A percentile compares a stretch with the other conserved stretches of the same genome.
phyloP scores from a whole-genome alignment of 108 stramenopile species.

The Pseudonitzschia pungens region DNA sequence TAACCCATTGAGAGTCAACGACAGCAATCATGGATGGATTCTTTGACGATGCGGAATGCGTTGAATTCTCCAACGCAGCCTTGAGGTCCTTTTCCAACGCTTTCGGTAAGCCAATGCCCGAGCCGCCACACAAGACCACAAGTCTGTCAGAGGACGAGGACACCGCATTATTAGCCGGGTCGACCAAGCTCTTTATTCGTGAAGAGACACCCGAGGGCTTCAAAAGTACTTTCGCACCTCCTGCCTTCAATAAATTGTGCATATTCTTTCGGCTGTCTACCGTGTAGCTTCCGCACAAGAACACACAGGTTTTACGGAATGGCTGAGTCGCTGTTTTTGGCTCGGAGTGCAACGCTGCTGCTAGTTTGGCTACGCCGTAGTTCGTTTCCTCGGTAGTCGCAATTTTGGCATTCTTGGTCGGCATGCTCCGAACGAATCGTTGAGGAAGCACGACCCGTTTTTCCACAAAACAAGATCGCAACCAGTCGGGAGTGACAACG shows the following conservation, averaged over 20 bases:
- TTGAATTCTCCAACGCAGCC: not conserved
- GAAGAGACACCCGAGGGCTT: conserved; percentile 32
- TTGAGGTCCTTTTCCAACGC: conserved; percentile 31
- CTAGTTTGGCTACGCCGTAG: conserved; percentile 61
- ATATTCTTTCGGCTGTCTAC: conserved; percentile 45
- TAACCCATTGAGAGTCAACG: conserved; percentile 70
- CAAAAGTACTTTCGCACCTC: conserved; percentile 56
- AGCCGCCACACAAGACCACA: conserved; percentile 64
- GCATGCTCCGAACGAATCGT: conserved; percentile 47
- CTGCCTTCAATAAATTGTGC: conserved; percentile 50
- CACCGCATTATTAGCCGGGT: not conserved
- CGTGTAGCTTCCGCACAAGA: conserved; percentile 52
- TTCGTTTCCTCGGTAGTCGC: not conserved
- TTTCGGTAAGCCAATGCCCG: conserved; percentile 39
- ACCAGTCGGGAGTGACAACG: conserved; percentile 71
- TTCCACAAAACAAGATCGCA: conserved; percentile 38
- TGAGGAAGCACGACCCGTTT: not conserved
- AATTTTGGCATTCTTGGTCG: conserved; percentile 29
- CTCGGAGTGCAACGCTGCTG: conserved; percentile 36
- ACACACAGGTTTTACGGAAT: conserved; percentile 32
- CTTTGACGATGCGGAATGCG: too few species aligned
- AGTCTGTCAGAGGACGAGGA: conserved; percentile 16
- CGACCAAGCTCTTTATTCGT: conserved; percentile 25
- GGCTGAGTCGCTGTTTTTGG: conserved; percentile 16
- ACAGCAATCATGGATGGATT: conserved; percentile 24